Evolutionary conservation across 1,284 basidiomycete genomes (phyloP), one percentile per base, ranked within the genome.

Genomic region (Schizopora paradoxa): DNA sequence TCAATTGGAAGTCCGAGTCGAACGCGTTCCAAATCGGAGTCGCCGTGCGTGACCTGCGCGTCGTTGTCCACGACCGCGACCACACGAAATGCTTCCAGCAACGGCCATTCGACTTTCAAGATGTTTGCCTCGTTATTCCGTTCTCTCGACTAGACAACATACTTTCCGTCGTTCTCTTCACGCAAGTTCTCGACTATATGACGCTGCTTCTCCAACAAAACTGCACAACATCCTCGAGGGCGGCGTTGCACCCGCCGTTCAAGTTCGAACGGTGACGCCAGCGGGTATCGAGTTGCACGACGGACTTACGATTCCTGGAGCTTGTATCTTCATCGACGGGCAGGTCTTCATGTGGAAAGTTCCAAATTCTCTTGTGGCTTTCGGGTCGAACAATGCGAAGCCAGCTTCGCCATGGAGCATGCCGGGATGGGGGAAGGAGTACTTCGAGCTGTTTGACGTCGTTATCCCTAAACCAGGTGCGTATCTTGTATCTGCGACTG

Each of bases 291-390:
- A 76, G 43, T 75, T 90, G 2, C 68, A 66, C 18, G 86, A 88
- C 57, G 91, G 92, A 1, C 74, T 95, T 19, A 64, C 91, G 10
- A 62, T 96, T 0, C 78, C 82, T 0, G 82, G 82, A 0, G 77
- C 92, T 0, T 83, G 83, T 51, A 74, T 98, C 11, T 86, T 99
- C 52, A 63, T 95, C 3, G 87, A 92, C 54, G 91, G 90, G 4
- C 77, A 86, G 41, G 88, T 91, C 0, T 86, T 94, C 45, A 63
- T 98, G 27, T 99, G 94, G 94, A 83, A 97, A 59, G 84, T 89
- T 1, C 86, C 87, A 1, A 61, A 68, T 4, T 74, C 69, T 5
- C 60, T 70, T 1, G 82, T 79, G 69, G 57, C 57, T 37, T 52
- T 51, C 11, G n/a, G n/a, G n/a, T n/a, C n/a, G n/a, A n/a, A n/a